phyloP scores from a whole-genome alignment of 208 protist species.

The Leptomonas seymouri region DNA sequence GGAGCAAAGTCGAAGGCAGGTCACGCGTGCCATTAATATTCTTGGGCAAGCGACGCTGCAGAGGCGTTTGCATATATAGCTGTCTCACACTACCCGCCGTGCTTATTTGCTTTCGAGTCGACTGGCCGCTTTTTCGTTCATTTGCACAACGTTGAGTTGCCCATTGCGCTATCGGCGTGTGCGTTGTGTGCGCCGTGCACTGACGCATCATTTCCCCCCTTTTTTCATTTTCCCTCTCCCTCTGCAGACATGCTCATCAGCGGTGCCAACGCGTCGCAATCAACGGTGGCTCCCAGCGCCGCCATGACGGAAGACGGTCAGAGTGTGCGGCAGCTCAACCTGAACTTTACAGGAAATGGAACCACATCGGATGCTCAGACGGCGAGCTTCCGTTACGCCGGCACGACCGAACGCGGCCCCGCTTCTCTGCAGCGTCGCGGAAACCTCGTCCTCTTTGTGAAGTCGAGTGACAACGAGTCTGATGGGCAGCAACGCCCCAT shows the following conservation, averaged over 20 bases:
- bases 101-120: too few species aligned
- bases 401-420: constrained; percentile 11
- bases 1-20: too few species aligned
- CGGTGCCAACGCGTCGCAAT: background rate
- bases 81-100: too few species aligned
- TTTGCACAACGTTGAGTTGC: too few species aligned
- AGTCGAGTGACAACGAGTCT: constrained; percentile 31
- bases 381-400: constrained; percentile 9
- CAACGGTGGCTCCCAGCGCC: background rate
- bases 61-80: too few species aligned
- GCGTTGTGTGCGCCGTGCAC: background rate
- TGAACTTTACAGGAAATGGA: background rate
- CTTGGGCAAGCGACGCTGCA: too few species aligned
- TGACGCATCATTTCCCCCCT: background rate
- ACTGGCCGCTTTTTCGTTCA: too few species aligned
- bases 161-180: too few species aligned
- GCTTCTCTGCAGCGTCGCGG: constrained; percentile 21
- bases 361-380: constrained; percentile 10
- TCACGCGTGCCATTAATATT: too few species aligned
- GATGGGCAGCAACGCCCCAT: constrained; percentile 8
- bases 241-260: constrained; percentile 11
- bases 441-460: constrained; percentile 37
- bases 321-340: constrained; percentile 9
- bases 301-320: constrained; percentile 20
- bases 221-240: background rate